These are phyloP conservation scores for Calonectria pteridis DNA, from an alignment of 2,329 filamentous ascomycete genomes.

Conservation along the genomic window DNA sequence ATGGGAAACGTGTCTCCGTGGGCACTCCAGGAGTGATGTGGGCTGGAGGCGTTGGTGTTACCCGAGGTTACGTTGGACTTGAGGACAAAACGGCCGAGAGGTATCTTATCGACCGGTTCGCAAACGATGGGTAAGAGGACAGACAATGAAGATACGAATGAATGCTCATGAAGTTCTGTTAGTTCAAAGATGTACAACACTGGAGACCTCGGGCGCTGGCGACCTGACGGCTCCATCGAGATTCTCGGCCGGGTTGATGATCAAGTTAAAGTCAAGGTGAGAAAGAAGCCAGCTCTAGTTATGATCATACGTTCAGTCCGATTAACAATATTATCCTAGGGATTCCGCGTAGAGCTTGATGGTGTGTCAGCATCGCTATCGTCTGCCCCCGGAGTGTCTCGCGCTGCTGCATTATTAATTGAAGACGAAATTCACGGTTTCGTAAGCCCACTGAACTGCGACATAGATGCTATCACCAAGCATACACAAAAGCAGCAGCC, in stretches of 20 bases:
- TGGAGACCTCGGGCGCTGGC: slow-evolving; percentile 69
- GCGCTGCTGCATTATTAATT: slow-evolving; percentile 62
- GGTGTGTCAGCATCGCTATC: slow-evolving; percentile 66
- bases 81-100: slow-evolving; percentile 62
- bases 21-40: slow-evolving; percentile 67
- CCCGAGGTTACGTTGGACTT: slow-evolving; percentile 67
- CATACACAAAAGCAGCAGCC: slow-evolving; percentile 60
- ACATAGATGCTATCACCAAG: slow-evolving; percentile 53
- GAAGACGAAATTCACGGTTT: slow-evolving; percentile 64
- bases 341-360: slow-evolving; percentile 72
- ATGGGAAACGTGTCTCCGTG: slow-evolving; percentile 56
- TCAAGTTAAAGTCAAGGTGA: slow-evolving; percentile 71
- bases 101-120: slow-evolving; percentile 65
- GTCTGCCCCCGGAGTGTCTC: slow-evolving; percentile 58
- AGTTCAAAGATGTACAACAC: slow-evolving; percentile 70
- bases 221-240: slow-evolving; percentile 64
- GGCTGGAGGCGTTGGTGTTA: slow-evolving; percentile 68
- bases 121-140: slow-evolving; percentile 60
- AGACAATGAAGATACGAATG: neutral
- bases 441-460: slow-evolving; percentile 53
- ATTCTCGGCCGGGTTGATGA: slow-evolving; percentile 71
- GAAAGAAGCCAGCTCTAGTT: neutral
- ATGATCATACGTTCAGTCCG: neutral
- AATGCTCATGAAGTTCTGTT: slow-evolving; percentile 4
- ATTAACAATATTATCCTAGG: slow-evolving; percentile 46